These are phyloP conservation scores for Lactarius vividus DNA, from an alignment of 768 basidiomycete genomes.

Conservation along the genomic window DNA sequence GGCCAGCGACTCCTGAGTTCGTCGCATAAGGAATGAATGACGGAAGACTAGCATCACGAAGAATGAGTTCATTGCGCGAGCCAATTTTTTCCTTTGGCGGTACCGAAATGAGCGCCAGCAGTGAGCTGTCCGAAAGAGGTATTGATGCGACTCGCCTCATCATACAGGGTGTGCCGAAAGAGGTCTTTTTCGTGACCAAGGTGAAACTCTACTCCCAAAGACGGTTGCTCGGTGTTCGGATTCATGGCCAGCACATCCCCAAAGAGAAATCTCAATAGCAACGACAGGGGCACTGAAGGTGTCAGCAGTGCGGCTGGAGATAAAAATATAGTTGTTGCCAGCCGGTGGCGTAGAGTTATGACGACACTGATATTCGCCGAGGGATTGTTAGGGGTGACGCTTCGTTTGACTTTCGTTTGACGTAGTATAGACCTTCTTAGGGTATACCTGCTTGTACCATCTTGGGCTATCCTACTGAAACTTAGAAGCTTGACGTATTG, in stretches of 20 bases:
- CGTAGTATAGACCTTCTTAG: not conserved
- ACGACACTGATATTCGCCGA: not conserved
- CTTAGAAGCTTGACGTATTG: not conserved
- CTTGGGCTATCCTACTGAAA: not conserved
- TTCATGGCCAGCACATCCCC: not conserved
- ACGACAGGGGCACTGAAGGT: not conserved
- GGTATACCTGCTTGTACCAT: not conserved
- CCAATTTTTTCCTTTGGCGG: not conserved
- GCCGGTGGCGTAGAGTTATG: not conserved
- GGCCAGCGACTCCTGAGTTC: not conserved
- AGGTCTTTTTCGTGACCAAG: not conserved
- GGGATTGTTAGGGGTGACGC: not conserved
- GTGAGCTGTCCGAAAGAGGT: constrained; percentile 1
- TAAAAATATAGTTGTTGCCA: not conserved
- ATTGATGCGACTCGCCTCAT: not conserved
- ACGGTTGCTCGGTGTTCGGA: not conserved
- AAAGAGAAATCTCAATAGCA: not conserved
- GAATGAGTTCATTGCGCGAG: not conserved
- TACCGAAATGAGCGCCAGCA: not conserved
- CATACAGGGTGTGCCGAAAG: not conserved
- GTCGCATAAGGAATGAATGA: not conserved
- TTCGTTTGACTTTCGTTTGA: not conserved
- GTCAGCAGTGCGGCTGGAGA: not conserved
- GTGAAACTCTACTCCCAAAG: not conserved
- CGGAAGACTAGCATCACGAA: not conserved